phyloP scores from a whole-genome alignment of 441 rosid genomes.

The Erodium chrysanthum region DNA sequence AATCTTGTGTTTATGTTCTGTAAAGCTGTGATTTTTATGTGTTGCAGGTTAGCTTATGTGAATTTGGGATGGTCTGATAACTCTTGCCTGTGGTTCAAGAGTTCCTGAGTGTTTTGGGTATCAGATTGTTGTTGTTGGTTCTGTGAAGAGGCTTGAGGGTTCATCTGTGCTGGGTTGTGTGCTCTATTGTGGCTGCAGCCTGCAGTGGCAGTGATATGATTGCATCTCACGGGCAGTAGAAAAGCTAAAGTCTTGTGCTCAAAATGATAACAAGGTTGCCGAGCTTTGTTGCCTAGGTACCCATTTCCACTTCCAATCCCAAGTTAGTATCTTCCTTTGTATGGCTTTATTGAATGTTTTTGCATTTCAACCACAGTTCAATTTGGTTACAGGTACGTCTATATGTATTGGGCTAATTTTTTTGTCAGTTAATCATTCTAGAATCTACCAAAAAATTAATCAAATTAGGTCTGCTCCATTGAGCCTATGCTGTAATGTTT shows the following conservation, averaged over 20 bases:
- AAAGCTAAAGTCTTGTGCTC: constrained; percentile 22
- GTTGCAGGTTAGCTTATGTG: background rate
- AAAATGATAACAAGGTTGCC: constrained; percentile 39
- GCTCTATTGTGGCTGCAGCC: background rate
- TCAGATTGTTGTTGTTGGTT: background rate
- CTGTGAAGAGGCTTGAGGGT: constrained; percentile 2
- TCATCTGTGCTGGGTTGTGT: background rate
- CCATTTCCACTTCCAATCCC: constrained; percentile 28
- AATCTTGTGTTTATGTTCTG: background rate
- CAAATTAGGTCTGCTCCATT: background rate
- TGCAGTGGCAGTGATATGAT: constrained; percentile 17
- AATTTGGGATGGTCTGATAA: background rate
- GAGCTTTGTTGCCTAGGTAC: constrained; percentile 33
- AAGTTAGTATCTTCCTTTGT: constrained; percentile 22
- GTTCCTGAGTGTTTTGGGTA: background rate
- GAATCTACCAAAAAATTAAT: background rate
- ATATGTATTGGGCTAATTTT: background rate
- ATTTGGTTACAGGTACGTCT: background rate
- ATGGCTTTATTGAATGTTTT: background rate
- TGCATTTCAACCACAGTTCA: background rate
- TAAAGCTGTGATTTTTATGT: background rate
- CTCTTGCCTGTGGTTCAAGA: background rate
- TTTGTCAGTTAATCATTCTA: background rate
- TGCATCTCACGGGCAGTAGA: constrained; percentile 40
- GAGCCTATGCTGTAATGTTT: background rate